A percentile compares a stretch with the other conserved stretches of the same genome.
Conservation (phyloP, 1,284 basidiomycete species). For the Ceratobasidium sp. region DNA sequence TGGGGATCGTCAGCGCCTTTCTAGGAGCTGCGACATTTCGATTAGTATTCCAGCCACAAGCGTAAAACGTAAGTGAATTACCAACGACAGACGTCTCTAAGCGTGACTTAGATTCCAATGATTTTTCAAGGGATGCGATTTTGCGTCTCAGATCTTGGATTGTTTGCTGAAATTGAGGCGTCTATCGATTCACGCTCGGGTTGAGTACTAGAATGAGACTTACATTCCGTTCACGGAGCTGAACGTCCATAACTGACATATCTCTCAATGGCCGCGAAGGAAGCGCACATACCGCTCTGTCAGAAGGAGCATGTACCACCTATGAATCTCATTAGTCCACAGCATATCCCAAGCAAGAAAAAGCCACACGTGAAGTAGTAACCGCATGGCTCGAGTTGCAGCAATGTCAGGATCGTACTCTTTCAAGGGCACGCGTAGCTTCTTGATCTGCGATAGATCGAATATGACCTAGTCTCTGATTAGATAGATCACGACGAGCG, state of each 20-base stretch:
- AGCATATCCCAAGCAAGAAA: not conserved
- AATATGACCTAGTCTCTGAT: conserved; percentile 18
- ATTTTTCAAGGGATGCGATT: conserved; percentile 10
- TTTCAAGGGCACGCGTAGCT: conserved; percentile 19
- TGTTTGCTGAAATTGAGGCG: conserved; percentile 7
- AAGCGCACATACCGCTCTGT: not conserved
- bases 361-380: conserved; percentile 4
- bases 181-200: not conserved
- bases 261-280: not conserved
- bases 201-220: not conserved
- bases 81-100: not conserved
- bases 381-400: conserved; percentile 6
- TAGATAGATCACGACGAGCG: not conserved
- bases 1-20: conserved; percentile 4
- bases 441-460: conserved; percentile 12
- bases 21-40: not conserved
- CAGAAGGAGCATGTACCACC: not conserved
- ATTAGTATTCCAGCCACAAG: not conserved
- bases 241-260: conserved; percentile 10
- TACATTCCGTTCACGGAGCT: conserved; percentile 11
- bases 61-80: not conserved
- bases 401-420: conserved; percentile 25
- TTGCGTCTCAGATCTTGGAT: conserved; percentile 22
- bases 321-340: not conserved
- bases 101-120: not conserved